Base-by-base conservation (phyloP, 768 basidiomycete genomes). In the Lentinula aciculospora region DNA sequence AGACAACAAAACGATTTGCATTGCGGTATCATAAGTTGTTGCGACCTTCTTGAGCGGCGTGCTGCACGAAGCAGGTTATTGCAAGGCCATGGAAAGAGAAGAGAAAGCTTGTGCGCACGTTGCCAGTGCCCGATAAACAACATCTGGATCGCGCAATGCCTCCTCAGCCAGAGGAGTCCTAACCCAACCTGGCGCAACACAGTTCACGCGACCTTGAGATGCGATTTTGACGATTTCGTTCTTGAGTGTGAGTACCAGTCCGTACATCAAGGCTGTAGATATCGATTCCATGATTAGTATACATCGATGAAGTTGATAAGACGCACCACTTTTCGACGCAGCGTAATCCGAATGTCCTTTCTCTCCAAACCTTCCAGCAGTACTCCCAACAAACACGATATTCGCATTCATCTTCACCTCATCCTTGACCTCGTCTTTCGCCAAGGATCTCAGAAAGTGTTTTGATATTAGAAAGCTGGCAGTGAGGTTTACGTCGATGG, bases 211-310 rank as follows among this genome's bases (percentile, higher is more conserved):
- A 0, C 80, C 89, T 56, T 69, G 76, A 0, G 87, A 85, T 0
- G 88, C 87, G 58, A 89, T 80, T 69, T 82, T 81, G 45, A 92
- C 88, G 55, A 90, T 89, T 69, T 92, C 88, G 67, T 90, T 91
- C 71, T 91, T 90, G 62, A 90, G 74, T 4, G 82, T 75, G 63
- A 84, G 69, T 3, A 80, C 81, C 32, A 90, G 65, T 1, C 88
- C 89, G 60, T 87, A 85, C 87, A 88, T 88, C 74, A 88, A 76
- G 10, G 40, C 54, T 54, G n/a, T 49, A 17, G 8, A 51, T 10
- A 39, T 13, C 9, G 17, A 34, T 27, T 8, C 9, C 4, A 46
- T 45, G 8, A 23, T 6, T 27, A 25, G 25, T 10, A 28, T 8
- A 2, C 15, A 10, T 15, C 3, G 9, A 6, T 28, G 29, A 42